Evolutionary conservation across 768 basidiomycete genomes (phyloP), one percentile per base, ranked within the genome.

Genomic region (Mycena crocata): DNA sequence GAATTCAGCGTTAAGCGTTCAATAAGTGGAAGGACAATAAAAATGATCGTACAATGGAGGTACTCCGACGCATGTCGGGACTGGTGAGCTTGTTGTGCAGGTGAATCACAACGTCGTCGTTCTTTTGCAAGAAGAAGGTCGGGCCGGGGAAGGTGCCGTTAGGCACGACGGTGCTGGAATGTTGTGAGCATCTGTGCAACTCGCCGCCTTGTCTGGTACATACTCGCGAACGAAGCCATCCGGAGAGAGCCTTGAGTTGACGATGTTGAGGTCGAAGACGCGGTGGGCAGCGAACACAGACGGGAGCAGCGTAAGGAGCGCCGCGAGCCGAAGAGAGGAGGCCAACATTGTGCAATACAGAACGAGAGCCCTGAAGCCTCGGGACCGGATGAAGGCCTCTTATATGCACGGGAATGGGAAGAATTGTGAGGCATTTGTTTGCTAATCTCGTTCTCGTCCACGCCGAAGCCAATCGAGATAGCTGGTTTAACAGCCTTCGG

Each of bases 111-210:
- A 78, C 75, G 13, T 63, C 65, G 63, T 79, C 78, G 35, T 69
- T 69, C 67, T 79, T 77, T 56, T 69, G 66, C 14, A 71, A 54
- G 3, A 37, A 26, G 31, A 78, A 68, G 1, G 73, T 69, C 48
- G 77, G 74, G 0, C 78, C 78, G 14, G 78, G 78, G 64, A 75
- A 79, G 12, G 49, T 72, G 0, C 77, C 77, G 66, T 75, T 74
- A 32, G 74, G 73, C 5, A 71, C 54, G 44, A 79, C 74, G 34
- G 72, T 73, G 45, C 78, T 76, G n/a, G 2, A 21, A 57, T 24
- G 26, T 14, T 12, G 39, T 54, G 40, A 66, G 37, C 48, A 50
- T 2, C 3, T 14, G 42, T 14, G 15, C n/a, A 17, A 37, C 37
- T 21, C n/a, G 12, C 1, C 23, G 23, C 12, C 32, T 31, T 17